phyloP scores from a whole-genome alignment of 23 red algal genomes.

The Gracilaria domingensis region DNA sequence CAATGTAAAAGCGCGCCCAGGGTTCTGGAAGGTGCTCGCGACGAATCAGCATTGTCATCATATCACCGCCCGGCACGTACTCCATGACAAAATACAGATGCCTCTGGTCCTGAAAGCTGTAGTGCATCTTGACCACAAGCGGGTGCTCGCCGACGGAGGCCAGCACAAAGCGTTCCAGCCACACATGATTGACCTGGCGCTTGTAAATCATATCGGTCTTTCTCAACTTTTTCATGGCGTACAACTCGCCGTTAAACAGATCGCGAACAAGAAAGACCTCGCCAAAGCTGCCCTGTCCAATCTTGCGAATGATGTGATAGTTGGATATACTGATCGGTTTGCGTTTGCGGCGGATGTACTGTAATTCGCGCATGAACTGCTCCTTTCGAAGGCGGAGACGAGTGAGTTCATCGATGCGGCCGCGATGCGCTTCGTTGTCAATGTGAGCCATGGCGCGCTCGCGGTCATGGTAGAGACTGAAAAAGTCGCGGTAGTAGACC shows the following conservation, averaged over 20 bases:
- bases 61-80: constrained; percentile 94
- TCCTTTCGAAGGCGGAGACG: constrained; percentile 70
- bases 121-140: constrained; percentile 83
- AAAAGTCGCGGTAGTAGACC: constrained; percentile 87
- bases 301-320: constrained; percentile 80
- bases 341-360: constrained; percentile 74
- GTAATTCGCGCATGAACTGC: constrained; percentile 66
- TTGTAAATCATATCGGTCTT: constrained; percentile 91
- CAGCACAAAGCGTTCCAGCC: constrained; percentile 91
- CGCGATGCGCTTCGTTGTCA: constrained; percentile 51
- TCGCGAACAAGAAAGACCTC: constrained; percentile 90
- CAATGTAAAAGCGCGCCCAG: constrained; percentile 90
- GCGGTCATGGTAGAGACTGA: constrained; percentile 59
- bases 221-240: constrained; percentile 91
- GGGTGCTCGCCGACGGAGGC: constrained; percentile 78
- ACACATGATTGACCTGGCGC: constrained; percentile 87
- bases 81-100: constrained; percentile 95
- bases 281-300: constrained; percentile 96
- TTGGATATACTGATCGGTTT: constrained; percentile 77
- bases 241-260: constrained; percentile 67
- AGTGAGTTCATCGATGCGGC: constrained; percentile 64
- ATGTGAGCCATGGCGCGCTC: constrained; percentile 65
- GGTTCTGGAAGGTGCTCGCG: constrained; percentile 83
- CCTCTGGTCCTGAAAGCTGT: constrained; percentile 90
- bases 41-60: constrained; percentile 96